A percentile compares a stretch with the other conserved stretches of the same genome.
Evolutionary conservation across 2,329 filamentous ascomycete species (phyloP).

Genomic region (Aspergillus sp.): DNA sequence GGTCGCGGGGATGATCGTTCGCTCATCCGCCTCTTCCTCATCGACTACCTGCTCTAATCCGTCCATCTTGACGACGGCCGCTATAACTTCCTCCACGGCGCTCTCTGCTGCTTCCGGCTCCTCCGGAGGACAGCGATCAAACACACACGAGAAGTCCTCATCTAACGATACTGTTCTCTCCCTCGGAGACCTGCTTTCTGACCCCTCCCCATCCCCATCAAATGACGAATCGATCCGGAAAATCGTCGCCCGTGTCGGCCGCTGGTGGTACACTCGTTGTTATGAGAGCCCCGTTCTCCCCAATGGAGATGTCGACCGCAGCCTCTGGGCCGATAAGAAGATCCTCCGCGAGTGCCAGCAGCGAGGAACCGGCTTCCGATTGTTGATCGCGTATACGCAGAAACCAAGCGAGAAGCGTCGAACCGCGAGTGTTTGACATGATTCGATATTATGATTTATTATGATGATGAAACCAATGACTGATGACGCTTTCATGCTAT

Average conservation of each 20-base stretch:
- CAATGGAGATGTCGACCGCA: slow-evolving; percentile 52
- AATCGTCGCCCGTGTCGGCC: slow-evolving; percentile 85
- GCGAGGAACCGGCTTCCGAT: slow-evolving; percentile 80
- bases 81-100: slow-evolving; percentile 24
- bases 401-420: slow-evolving; percentile 60
- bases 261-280: slow-evolving; percentile 96
- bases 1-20: slow-evolving; percentile 45
- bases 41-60: slow-evolving; percentile 38
- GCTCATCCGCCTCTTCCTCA: slow-evolving; percentile 43
- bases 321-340: slow-evolving; percentile 76
- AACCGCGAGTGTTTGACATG: slow-evolving; percentile 42
- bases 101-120: slow-evolving; percentile 25
- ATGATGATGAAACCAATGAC: slow-evolving; percentile 12
- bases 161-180: slow-evolving; percentile 43
- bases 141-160: slow-evolving; percentile 27
- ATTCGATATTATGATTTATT: background rate
- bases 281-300: slow-evolving; percentile 70
- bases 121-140: slow-evolving; percentile 19
- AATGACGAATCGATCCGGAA: slow-evolving; percentile 86
- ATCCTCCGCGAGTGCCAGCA: slow-evolving; percentile 83
- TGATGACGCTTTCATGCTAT: background rate
- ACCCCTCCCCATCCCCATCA: slow-evolving; percentile 65
- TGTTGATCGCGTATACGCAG: slow-evolving; percentile 88
- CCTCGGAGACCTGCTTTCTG: slow-evolving; percentile 71
- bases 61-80: slow-evolving; percentile 29